A percentile compares a stretch with the other conserved stretches of the same genome.
phyloP scores from a whole-genome alignment of 2,329 filamentous ascomycete species.

The Hypoxylon rubiginosum region DNA sequence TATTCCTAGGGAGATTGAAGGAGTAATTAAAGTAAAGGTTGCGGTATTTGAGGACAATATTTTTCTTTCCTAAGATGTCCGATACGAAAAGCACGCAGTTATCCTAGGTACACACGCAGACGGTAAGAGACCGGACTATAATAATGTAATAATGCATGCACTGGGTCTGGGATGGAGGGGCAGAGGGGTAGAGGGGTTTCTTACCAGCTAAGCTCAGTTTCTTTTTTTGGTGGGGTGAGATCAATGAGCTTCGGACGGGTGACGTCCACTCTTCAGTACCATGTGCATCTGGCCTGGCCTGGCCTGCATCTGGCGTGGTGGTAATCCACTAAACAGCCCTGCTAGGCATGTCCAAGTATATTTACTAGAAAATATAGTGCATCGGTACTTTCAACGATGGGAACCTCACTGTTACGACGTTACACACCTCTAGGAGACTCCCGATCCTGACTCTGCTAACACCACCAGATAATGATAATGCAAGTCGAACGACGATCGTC shows the following conservation, averaged over 20 bases:
- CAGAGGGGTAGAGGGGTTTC: slow-evolving; percentile 35
- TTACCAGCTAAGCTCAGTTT: not conserved
- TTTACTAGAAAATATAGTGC: slow-evolving; percentile 23
- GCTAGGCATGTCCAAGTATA: slow-evolving; percentile 25
- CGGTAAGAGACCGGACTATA: slow-evolving; percentile 30
- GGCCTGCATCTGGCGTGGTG: slow-evolving; percentile 23
- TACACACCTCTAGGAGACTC: slow-evolving; percentile 32
- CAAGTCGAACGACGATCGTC: slow-evolving; percentile 31
- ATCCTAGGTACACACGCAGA: not conserved
- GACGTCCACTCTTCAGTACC: slow-evolving; percentile 8
- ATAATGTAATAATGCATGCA: no score
- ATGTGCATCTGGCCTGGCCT: slow-evolving; percentile 14
- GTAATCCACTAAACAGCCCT: slow-evolving; percentile 22
- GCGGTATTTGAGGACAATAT: slow-evolving; percentile 41
- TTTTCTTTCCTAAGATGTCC: slow-evolving; percentile 40
- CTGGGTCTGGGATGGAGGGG: slow-evolving; percentile 25
- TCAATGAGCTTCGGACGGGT: slow-evolving; percentile 35
- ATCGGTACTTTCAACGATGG: slow-evolving; percentile 21
- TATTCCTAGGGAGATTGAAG: slow-evolving; percentile 19
- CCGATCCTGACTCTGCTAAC: slow-evolving; percentile 8
- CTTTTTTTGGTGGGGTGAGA: slow-evolving; percentile 43
- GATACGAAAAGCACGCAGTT: slow-evolving; percentile 45
- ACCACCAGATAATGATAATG: slow-evolving; percentile 20
- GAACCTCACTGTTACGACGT: not conserved
- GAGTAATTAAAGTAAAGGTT: slow-evolving; percentile 40